A percentile compares a stretch with the other conserved stretches of the same genome.
Evolutionary conservation across 345 rosid species (phyloP).

Genomic region (Ailanthus altissimus): DNA sequence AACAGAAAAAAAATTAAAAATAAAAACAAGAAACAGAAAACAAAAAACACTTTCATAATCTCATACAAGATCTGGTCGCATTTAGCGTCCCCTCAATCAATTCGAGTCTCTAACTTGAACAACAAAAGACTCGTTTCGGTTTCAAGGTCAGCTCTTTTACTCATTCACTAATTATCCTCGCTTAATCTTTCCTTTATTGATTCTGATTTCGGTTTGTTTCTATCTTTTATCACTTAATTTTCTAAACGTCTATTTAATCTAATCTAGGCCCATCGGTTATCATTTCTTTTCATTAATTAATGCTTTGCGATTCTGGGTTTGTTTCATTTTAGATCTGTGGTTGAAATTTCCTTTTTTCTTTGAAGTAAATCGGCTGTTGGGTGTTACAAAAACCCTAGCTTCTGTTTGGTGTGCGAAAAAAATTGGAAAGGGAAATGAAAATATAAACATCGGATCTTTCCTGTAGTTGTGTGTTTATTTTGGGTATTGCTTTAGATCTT

Average conservation of each 20-base stretch:
- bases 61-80: constrained; percentile 21
- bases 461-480: neutral
- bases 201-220: neutral
- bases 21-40: neutral
- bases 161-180: neutral
- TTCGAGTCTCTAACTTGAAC: neutral
- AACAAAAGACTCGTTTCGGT: constrained; percentile 14
- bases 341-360: constrained; percentile 1
- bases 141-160: constrained; percentile 20
- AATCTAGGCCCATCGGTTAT: neutral
- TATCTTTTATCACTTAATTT: neutral
- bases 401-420: constrained; percentile 14
- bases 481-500: constrained; percentile 7
- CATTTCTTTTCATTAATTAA: neutral
- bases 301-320: constrained; percentile 5
- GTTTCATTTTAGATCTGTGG: constrained; percentile 24
- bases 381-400: constrained; percentile 9
- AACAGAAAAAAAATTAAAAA: neutral
- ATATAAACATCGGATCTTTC: neutral
- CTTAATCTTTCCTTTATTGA: neutral
- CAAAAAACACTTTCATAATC: neutral
- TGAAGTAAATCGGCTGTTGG: constrained; percentile 1
- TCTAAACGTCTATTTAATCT: neutral
- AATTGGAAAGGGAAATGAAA: neutral
- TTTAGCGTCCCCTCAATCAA: constrained; percentile 15